A percentile compares a stretch with the other conserved stretches of the same genome.
Evolutionary conservation across 2,329 filamentous ascomycete genomes (phyloP).

Genomic region (Talaromyces sp.): DNA sequence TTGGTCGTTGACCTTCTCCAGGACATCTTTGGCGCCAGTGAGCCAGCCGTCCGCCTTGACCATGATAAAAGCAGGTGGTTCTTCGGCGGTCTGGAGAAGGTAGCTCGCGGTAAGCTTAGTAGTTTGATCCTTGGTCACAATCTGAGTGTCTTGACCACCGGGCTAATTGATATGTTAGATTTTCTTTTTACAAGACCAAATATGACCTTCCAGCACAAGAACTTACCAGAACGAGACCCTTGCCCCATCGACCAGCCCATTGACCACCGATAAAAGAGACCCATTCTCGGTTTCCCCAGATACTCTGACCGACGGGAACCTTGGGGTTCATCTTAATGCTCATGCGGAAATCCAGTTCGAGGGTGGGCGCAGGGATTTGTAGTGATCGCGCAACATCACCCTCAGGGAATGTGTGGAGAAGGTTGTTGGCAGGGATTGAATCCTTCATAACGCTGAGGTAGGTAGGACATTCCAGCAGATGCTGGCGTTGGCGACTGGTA

Average conservation of each 20-base stretch:
- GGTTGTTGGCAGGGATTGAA: constrained; percentile 54
- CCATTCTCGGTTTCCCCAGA: constrained; percentile 57
- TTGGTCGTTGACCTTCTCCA: constrained; percentile 52
- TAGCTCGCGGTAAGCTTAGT: constrained; percentile 50
- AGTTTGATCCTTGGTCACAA: constrained; percentile 51
- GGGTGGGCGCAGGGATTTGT: constrained; percentile 50
- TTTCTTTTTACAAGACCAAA: neutral
- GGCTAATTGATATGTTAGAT: constrained; percentile 37
- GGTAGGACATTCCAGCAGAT: constrained; percentile 52
- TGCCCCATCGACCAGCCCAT: constrained; percentile 57
- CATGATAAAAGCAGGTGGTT: constrained; percentile 53
- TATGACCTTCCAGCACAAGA: neutral
- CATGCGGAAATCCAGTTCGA: constrained; percentile 58
- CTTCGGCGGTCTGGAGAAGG: constrained; percentile 54
- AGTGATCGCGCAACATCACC: constrained; percentile 52
- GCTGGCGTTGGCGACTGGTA: constrained; percentile 53
- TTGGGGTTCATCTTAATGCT: constrained; percentile 56
- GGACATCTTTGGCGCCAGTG: constrained; percentile 51
- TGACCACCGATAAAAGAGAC: constrained; percentile 54
- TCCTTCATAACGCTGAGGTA: constrained; percentile 58
- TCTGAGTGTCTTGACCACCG: constrained; percentile 54
- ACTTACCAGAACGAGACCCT: constrained; percentile 54
- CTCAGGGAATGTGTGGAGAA: constrained; percentile 55
- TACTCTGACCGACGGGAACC: constrained; percentile 48
- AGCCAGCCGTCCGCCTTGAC: constrained; percentile 53